Conservation (phyloP, 345 rosid genomes). For the Eucalyptus regnans region DNA sequence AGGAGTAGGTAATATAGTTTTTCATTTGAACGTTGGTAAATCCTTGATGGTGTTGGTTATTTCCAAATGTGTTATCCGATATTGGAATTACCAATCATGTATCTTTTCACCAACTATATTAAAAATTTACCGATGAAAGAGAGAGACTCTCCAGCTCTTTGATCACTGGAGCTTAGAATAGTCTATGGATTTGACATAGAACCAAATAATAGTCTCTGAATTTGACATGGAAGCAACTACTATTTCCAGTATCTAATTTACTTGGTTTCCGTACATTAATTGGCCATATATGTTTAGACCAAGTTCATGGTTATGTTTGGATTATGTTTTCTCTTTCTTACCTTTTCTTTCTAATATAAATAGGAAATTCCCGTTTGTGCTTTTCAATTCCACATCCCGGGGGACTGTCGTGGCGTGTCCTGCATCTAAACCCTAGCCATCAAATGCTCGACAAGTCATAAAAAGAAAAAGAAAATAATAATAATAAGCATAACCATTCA, state of each 20-base stretch:
- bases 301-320: background rate
- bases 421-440: background rate
- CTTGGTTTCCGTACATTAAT: background rate
- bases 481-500: background rate
- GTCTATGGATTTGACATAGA: too few species aligned
- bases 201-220: background rate
- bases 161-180: background rate
- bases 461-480: background rate
- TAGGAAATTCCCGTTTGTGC: background rate
- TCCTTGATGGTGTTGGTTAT: background rate
- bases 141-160: background rate
- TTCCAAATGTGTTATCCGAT: background rate
- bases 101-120: background rate
- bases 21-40: background rate
- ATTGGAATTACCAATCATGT: background rate
- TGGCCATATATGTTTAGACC: background rate
- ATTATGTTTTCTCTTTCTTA: background rate
- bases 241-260: background rate
- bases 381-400: background rate
- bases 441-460: background rate
- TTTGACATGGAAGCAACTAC: background rate
- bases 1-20: background rate
- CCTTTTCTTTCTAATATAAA: background rate
- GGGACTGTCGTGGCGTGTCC: background rate
- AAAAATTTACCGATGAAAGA: background rate